phyloP scores from a whole-genome alignment of 768 basidiomycete species.

The Crepidotus variabilis region DNA sequence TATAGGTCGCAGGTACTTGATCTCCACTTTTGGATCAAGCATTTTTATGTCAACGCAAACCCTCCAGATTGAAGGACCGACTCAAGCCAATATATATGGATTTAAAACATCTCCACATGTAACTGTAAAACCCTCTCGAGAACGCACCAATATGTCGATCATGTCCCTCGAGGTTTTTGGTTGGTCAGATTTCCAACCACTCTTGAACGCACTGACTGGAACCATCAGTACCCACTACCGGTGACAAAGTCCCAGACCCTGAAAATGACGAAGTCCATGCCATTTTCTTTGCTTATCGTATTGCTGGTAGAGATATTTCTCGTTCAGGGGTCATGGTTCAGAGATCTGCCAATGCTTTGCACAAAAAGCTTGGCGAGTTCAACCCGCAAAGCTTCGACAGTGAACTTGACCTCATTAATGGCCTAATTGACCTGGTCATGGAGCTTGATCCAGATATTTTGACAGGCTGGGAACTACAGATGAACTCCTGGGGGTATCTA shows the following conservation, averaged over 20 bases:
- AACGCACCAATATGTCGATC: conserved; percentile 71
- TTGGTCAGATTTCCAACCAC: not conserved
- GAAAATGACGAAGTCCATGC: conserved; percentile 62
- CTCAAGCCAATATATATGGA: conserved; percentile 70
- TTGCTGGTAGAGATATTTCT: conserved; percentile 32
- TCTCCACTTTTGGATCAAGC: not conserved
- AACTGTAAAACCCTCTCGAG: conserved; percentile 32
- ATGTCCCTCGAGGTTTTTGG: conserved; percentile 86
- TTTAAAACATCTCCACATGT: conserved; percentile 51
- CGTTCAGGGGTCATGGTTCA: conserved; percentile 55
- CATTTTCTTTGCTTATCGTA: conserved; percentile 72
- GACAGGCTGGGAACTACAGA: conserved; percentile 89
- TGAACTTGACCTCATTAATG: conserved; percentile 83
- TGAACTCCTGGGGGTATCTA: conserved; percentile 88
- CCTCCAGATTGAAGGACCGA: conserved; percentile 62
- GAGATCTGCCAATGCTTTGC: conserved; percentile 32
- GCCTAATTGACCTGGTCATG: conserved; percentile 65
- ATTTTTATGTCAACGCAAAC: conserved; percentile 1
- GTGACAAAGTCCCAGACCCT: conserved; percentile 59
- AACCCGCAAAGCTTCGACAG: conserved; percentile 50
- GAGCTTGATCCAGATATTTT: conserved; percentile 89
- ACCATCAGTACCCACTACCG: conserved; percentile 55
- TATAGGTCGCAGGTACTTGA: conserved; percentile 50
- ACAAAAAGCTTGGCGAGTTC: conserved; percentile 38
- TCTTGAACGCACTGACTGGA: not conserved